Evolutionary conservation across 805 yeast genomes (phyloP).

Genomic region (Tetrapisispora namnaoensis): DNA sequence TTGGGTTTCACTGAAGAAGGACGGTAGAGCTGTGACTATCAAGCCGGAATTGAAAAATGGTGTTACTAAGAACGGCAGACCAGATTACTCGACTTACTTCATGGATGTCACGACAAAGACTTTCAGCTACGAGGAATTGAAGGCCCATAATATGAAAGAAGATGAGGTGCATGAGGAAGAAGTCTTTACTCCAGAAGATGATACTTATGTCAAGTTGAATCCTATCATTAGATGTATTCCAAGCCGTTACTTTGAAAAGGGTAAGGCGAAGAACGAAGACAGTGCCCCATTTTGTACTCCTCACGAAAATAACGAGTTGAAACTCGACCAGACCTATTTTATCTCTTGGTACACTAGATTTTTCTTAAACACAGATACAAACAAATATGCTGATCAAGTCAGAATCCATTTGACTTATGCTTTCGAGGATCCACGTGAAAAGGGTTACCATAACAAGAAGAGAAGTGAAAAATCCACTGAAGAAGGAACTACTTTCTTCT

Average conservation of each 20-base stretch:
- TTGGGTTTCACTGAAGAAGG: slow-evolving; percentile 70
- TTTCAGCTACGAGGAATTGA: slow-evolving; percentile 49
- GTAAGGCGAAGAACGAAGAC: slow-evolving; percentile 40
- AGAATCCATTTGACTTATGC: slow-evolving; percentile 58
- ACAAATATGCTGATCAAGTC: slow-evolving; percentile 46
- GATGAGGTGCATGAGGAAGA: slow-evolving; percentile 51
- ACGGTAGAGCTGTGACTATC: slow-evolving; percentile 74
- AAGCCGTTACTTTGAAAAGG: slow-evolving; percentile 55
- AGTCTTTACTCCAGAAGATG: slow-evolving; percentile 52
- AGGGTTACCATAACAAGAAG: slow-evolving; percentile 49
- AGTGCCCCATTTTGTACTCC: slow-evolving; percentile 88
- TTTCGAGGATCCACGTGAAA: slow-evolving; percentile 43
- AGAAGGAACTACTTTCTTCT: slow-evolving; percentile 39
- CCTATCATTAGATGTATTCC: slow-evolving; percentile 86
- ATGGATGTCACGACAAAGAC: slow-evolving; percentile 53
- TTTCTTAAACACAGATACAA: slow-evolving; percentile 33
- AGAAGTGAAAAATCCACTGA: slow-evolving; percentile 24
- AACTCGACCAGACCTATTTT: slow-evolving; percentile 57
- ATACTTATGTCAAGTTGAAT: slow-evolving; percentile 58
- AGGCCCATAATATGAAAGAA: slow-evolving; percentile 65
- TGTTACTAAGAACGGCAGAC: slow-evolving; percentile 50
- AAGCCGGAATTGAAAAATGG: slow-evolving; percentile 71
- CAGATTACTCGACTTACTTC: slow-evolving; percentile 70
- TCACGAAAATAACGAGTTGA: slow-evolving; percentile 45
- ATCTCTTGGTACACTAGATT: slow-evolving; percentile 70